Evolutionary conservation across 768 basidiomycete species (phyloP).

Genomic region (Ramaria sp.): DNA sequence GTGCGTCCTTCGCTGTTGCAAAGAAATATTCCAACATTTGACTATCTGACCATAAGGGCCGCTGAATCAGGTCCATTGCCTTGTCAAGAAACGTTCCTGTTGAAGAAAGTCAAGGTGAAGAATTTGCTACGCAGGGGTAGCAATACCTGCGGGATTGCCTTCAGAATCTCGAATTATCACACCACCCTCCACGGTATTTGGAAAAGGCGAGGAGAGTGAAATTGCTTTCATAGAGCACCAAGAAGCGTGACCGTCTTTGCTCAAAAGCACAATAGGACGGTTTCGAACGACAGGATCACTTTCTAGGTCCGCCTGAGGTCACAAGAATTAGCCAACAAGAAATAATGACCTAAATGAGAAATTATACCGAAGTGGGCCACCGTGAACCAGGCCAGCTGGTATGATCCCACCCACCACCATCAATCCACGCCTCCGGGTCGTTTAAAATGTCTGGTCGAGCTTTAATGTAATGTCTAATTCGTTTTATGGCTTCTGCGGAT

Average conservation of each 20-base stretch:
- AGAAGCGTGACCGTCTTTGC: conserved; percentile 10
- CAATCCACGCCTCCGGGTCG: conserved; percentile 3
- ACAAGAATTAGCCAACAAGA: neutral
- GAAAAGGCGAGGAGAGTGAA: neutral
- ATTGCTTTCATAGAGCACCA: conserved; percentile 8
- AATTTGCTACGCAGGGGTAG: no score
- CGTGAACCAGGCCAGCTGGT: neutral
- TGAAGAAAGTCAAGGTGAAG: neutral
- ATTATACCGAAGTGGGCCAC: conserved; percentile 8
- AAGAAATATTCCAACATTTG: conserved; percentile 54
- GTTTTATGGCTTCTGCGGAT: conserved; percentile 3
- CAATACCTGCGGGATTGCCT: conserved; percentile 1
- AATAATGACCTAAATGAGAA: neutral
- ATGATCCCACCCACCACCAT: conserved; percentile 10
- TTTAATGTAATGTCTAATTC: conserved; percentile 7
- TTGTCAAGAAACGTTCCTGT: conserved; percentile 79
- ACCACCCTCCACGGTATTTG: conserved; percentile 7
- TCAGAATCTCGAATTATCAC: conserved; percentile 4
- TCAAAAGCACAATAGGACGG: conserved; percentile 8
- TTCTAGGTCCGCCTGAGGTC: conserved; percentile 7
- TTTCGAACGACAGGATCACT: conserved; percentile 4
- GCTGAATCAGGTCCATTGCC: conserved; percentile 66
- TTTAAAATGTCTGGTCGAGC: conserved; percentile 4
- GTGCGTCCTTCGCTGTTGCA: conserved; percentile 53
- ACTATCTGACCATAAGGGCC: conserved; percentile 44